Evolutionary conservation across 2,329 filamentous ascomycete species (phyloP).

Genomic region (Beauveria asiatica): DNA sequence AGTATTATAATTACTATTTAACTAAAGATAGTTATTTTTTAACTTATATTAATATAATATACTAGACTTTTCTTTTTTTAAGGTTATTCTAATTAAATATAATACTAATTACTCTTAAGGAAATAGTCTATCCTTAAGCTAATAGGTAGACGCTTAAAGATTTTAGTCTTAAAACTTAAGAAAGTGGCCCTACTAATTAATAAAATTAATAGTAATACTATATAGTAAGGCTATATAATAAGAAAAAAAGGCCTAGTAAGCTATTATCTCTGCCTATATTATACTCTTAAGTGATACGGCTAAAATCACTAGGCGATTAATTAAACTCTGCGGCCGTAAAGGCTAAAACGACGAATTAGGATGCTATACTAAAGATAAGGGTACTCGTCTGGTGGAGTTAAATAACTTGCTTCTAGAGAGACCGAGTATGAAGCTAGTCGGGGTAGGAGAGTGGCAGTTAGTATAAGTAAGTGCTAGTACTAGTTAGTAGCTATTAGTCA

Average conservation of each 20-base stretch:
- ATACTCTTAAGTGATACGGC: not conserved
- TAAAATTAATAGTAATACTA: not conserved
- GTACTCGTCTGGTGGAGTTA: too few relatives aligned
- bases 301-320: not conserved
- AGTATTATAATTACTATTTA: not conserved
- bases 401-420: not conserved
- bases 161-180: not conserved
- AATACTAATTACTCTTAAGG: not conserved
- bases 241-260: not conserved
- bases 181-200: not conserved
- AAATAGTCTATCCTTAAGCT: not conserved
- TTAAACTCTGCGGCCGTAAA: not conserved
- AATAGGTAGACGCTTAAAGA: not conserved
- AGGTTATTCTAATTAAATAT: not conserved
- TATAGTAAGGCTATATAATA: too few relatives aligned
- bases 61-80: not conserved
- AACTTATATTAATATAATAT: not conserved
- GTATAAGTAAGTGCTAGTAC: not conserved
- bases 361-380: too few relatives aligned
- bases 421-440: not conserved
- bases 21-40: not conserved
- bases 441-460: not conserved
- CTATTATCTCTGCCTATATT: not conserved
- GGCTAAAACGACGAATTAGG: not conserved
- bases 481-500: not conserved